A percentile compares a stretch with the other conserved stretches of the same genome.
These are phyloP conservation scores for Blakeslea trispora DNA, from an alignment of 371 early-diverging fungal genomes.

Conservation along the genomic window DNA sequence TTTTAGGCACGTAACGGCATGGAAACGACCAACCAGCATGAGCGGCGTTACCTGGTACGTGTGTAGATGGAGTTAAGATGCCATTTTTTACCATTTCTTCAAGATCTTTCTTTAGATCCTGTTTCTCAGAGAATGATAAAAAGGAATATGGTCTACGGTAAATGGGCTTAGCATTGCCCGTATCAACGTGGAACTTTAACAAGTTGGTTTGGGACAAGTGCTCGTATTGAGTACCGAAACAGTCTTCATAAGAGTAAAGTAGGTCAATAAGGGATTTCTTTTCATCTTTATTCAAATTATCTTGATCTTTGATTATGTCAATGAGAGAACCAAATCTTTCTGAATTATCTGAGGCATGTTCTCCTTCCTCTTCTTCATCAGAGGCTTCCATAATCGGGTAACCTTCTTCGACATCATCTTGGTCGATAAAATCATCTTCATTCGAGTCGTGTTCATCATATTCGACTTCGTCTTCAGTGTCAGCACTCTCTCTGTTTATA, in stretches of 20 bases:
- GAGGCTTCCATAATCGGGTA: background rate
- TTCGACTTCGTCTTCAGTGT: background rate
- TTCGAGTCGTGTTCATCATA: background rate
- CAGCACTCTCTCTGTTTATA: background rate
- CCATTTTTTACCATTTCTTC: background rate
- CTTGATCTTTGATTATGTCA: background rate
- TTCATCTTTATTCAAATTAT: too few relatives aligned
- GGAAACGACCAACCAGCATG: constrained; percentile 11
- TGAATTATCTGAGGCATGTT: too few relatives aligned
- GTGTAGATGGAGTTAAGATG: background rate
- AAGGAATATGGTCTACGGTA: background rate
- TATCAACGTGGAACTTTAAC: constrained; percentile 1
- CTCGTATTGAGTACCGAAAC: background rate
- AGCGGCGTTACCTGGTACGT: background rate
- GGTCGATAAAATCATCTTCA: background rate
- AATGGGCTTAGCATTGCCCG: background rate
- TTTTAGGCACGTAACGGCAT: constrained; percentile 8
- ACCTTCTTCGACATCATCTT: background rate
- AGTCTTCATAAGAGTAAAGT: background rate
- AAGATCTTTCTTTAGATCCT: background rate
- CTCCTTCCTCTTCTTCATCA: background rate
- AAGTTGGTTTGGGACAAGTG: constrained; percentile 1
- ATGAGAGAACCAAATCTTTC: background rate
- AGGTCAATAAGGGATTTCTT: too few relatives aligned
- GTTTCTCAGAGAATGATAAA: background rate